Base-by-base conservation (phyloP, 1,139 yeast species). In the Hyphopichia fennica region DNA sequence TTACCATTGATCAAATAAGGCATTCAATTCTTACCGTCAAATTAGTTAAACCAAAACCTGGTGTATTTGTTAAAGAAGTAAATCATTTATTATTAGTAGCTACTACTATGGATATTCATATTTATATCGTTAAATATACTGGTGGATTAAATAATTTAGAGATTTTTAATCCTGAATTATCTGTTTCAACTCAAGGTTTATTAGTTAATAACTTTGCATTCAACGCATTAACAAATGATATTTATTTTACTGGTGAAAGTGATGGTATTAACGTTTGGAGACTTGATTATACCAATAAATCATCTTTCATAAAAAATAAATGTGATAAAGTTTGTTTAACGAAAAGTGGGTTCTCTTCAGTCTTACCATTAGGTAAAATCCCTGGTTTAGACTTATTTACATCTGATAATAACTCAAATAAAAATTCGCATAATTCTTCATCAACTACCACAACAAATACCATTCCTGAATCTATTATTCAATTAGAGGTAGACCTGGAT, bases 191-290 rank as follows among this genome's bases (percentile, higher is more conserved):
- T 0, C 88, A 84, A 53, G 97, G 98, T 0, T 67, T 90, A 38
- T 80, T 82, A 37, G 89, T 87, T 7, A 79, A 81, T 52, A 77
- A 79, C 41, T 79, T 91, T 41, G 72, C 76, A 1, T 72, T 78
- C 2, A 80, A 82, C 54, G 80, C 80, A 22, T 65, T 69, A 35
- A 82, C 93, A 0, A 87, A 90, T 39, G 91, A 95, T 43, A 80
- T 95, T 7, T 89, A 87, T 59, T 88, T 95, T 60, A 75, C 87
- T 16, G 96, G 96, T 11, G 73, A 78, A 47, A 74, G 84, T 16
- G 90, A 87, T 52, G 95, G 93, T 2, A 69, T 78, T 36, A 83
- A 91, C 53, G 74, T 95, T 38, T 93, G 97, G 96, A 90, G 89
- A 57, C 71, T 93, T 44, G 84, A 81, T 46, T 95, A 95, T 58